These are phyloP conservation scores for Eucalyptus curtisii DNA, from an alignment of 345 rosid genomes.

Conservation along the genomic window DNA sequence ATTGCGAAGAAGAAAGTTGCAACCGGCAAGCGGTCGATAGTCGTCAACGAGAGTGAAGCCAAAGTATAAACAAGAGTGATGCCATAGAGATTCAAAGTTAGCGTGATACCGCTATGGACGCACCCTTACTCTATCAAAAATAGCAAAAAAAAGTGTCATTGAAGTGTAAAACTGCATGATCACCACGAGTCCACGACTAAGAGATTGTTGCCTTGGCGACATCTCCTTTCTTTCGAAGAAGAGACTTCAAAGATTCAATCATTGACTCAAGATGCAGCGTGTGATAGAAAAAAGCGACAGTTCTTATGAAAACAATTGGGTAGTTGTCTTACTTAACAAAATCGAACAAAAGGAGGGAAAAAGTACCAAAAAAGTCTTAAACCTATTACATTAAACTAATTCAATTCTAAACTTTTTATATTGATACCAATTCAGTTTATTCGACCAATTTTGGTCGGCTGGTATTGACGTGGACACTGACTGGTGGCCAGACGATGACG, in stretches of 20 bases:
- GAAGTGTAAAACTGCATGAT: not conserved
- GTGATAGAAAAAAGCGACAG: not conserved
- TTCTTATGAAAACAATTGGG: not conserved
- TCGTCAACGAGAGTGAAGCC: too few species aligned
- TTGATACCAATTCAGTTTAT: too few species aligned
- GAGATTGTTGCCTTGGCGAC: not conserved
- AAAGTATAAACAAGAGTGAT: not conserved
- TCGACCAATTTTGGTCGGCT: accelerated
- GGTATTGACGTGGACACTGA: accelerated
- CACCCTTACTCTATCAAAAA: not conserved
- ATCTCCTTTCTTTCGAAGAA: not conserved
- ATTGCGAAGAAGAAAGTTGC: not conserved
- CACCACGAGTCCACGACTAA: not conserved
- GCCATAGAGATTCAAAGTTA: not conserved
- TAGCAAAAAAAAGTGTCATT: not conserved
- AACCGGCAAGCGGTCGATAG: not conserved
- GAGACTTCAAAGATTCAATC: not conserved
- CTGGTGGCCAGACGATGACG: accelerated
- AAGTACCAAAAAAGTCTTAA: accelerated
- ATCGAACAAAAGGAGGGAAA: not conserved
- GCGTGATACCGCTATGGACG: not conserved
- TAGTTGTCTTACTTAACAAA: not conserved
- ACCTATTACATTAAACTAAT: too few species aligned
- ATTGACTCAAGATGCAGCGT: not conserved
- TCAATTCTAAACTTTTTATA: accelerated